Base-by-base conservation (phyloP, 768 basidiomycete species). In the Fistulinella prunicolor region DNA sequence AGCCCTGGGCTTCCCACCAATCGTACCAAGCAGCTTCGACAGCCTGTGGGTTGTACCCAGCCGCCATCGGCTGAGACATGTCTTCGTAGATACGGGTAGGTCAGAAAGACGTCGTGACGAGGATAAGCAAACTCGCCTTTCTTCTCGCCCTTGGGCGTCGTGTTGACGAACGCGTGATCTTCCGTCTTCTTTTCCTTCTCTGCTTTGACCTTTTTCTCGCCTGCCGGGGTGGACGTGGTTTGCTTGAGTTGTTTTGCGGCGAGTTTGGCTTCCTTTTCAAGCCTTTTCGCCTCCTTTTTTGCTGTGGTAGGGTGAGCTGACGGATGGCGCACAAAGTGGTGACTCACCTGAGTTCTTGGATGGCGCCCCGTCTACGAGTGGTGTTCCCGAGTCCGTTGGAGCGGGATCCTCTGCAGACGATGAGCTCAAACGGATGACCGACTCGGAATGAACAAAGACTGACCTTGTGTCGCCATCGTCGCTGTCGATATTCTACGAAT, bases 21-120 rank as follows among this genome's bases (percentile, higher is more conserved):
- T 95, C 92, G 59, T 98, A 98, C 92, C 96, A 97, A 2, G 92
- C 85, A 0, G 94, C 77, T 64, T 98, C 95, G 49, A 98, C 88
- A 28, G 89, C 89, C 54, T 89, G 85, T 8, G 96, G 95, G 66
- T 98, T 94, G 71, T 98, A 99, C 4, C 89, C 90, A n/a, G 79
- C 75, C 1, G 89, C 80, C 89, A 99, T 95, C 3, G 91, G 85
- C 50, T 83, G 75, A 2, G 88, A 79, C 47, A 96, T 73, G 70
- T 97, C 95, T 95, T n/a, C n/a, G 51, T 23, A 34, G 20, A 28
- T 12, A 7, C 23, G 44, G 20, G 21, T 14, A 23, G 0, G 28
- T 61, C 40, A 44, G 45, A 45, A 34, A 40, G 19, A 9, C 8
- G 43, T 1, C 35, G 3, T 6, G 6, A 23, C 10, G 17, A n/a